Evolutionary conservation across 176 grass and related monocot species (phyloP), one percentile per base, ranked within the genome.

Genomic region (Rhipidocladum racemiflorum): DNA sequence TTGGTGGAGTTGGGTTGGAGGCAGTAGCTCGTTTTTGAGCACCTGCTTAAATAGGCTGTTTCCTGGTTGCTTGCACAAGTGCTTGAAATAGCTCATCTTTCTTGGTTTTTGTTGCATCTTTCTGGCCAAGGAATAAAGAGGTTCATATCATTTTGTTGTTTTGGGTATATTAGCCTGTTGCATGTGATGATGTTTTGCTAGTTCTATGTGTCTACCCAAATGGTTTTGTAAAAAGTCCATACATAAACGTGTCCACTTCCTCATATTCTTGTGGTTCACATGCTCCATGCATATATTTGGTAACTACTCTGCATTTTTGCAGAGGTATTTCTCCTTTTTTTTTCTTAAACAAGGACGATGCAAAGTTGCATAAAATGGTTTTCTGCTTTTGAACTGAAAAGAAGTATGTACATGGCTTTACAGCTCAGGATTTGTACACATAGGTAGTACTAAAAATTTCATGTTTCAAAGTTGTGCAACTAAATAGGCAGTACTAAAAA

Each of bases 91-190:
- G 39, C 68, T 46, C 43, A 11, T 43, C 40, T 76, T 74, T 55
- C 12, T 9, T 83, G 65, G 50, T 63, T 76, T 72, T 38, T 36
- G n/a, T 44, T 81, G 42, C 63, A 12, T 28, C 63, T 76, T 85
- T 85, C 43, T 71, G 64, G 87, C 45, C 9, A 9, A 28, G 63
- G 64, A 76, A 38, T 81, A 85, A 89, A 76, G 82, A 81, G 4
- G 34, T 7, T 53, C 1, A 74, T 43, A 80, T 25, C 53, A 4
- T 72, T 51, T 39, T 75, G 29, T 74, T 42, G 32, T 18, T n/a
- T n/a, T n/a, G n/a, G n/a, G n/a, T n/a, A n/a, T n/a, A n/a, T n/a
- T n/a, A n/a, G n/a, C n/a, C n/a, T 12, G 46, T 24, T 16, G 30
- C 71, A 82, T 82, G 78, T 77, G 85, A 84, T 17, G 23, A 64